Conservation (phyloP, 306 rosid genomes). For the Fragaria ananassa region DNA sequence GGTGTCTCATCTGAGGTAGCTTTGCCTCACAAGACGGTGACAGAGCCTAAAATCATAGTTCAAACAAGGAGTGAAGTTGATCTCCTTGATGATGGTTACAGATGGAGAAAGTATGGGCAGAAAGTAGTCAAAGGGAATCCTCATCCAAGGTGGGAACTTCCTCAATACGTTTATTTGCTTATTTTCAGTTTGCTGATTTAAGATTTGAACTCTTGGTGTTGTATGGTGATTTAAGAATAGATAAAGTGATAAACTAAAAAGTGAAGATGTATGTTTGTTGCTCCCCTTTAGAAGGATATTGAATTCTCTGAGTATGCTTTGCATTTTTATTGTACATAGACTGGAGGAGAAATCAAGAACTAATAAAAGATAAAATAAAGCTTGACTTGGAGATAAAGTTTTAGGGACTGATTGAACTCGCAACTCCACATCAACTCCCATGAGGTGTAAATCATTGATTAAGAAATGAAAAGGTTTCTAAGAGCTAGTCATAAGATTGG, state of each 20-base stretch:
- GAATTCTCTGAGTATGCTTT: not conserved
- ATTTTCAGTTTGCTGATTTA: slow-evolving; percentile 1
- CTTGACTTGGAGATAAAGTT: not conserved
- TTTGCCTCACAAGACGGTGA: slow-evolving; percentile 69
- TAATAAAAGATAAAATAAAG: not conserved
- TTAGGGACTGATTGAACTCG: not conserved
- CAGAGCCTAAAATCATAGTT: slow-evolving; percentile 93
- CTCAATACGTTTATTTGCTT: slow-evolving; percentile 15
- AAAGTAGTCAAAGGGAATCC: slow-evolving; percentile 98
- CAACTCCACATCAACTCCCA: no score
- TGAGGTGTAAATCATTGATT: not conserved
- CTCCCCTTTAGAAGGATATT: slow-evolving; percentile 6
- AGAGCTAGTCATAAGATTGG: not conserved
- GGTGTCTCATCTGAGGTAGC: slow-evolving; percentile 51
- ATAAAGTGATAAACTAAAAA: not conserved
- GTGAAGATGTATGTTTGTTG: slow-evolving; percentile 10
- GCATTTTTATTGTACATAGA: not conserved
- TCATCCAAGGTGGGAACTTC: slow-evolving; percentile 77
- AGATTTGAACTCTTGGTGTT: not conserved
- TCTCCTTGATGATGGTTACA: slow-evolving; percentile 92
- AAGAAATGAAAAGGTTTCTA: not conserved
- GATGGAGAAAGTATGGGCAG: slow-evolving; percentile 98
- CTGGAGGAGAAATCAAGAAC: slow-evolving; percentile 2
- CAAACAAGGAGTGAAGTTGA: slow-evolving; percentile 95
- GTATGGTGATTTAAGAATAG: not conserved